Conservation (phyloP, 2,329 filamentous ascomycete genomes). For the Cladophialophora carrionii region DNA sequence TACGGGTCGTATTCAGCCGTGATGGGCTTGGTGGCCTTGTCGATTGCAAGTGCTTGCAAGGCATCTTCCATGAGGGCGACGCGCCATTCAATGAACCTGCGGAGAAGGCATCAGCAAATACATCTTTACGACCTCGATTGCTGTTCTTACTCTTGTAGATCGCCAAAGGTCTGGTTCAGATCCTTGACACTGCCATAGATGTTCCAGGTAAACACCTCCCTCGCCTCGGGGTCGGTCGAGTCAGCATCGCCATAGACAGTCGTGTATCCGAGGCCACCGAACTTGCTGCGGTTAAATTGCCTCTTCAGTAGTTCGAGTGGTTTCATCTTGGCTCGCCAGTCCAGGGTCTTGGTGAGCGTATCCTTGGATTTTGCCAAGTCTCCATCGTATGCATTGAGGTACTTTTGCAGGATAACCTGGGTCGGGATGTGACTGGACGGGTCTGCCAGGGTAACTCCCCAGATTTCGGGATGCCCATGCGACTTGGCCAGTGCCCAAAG, state of each 20-base stretch:
- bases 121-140: neutral
- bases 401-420: slow-evolving; percentile 87
- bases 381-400: slow-evolving; percentile 83
- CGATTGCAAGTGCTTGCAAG: slow-evolving; percentile 72
- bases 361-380: slow-evolving; percentile 73
- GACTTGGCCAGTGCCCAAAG: slow-evolving; percentile 40
- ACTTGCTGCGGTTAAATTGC: slow-evolving; percentile 69
- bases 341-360: slow-evolving; percentile 76
- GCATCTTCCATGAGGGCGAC: slow-evolving; percentile 88
- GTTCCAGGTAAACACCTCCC: slow-evolving; percentile 81
- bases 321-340: slow-evolving; percentile 79
- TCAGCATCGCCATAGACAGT: slow-evolving; percentile 60
- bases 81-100: slow-evolving; percentile 85
- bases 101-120: slow-evolving; percentile 17
- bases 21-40: slow-evolving; percentile 69
- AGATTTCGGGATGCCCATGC: slow-evolving; percentile 73
- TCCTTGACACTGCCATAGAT: slow-evolving; percentile 88
- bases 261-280: slow-evolving; percentile 77
- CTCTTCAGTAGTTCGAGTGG: slow-evolving; percentile 68
- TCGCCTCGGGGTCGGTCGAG: slow-evolving; percentile 48
- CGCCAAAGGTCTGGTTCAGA: slow-evolving; percentile 77
- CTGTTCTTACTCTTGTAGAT: slow-evolving; percentile 71
- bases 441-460: slow-evolving; percentile 70
- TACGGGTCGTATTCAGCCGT: slow-evolving; percentile 79
- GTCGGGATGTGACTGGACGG: slow-evolving; percentile 66